Conservation (phyloP, 148 eudicot species). For the Cornus suecica region DNA sequence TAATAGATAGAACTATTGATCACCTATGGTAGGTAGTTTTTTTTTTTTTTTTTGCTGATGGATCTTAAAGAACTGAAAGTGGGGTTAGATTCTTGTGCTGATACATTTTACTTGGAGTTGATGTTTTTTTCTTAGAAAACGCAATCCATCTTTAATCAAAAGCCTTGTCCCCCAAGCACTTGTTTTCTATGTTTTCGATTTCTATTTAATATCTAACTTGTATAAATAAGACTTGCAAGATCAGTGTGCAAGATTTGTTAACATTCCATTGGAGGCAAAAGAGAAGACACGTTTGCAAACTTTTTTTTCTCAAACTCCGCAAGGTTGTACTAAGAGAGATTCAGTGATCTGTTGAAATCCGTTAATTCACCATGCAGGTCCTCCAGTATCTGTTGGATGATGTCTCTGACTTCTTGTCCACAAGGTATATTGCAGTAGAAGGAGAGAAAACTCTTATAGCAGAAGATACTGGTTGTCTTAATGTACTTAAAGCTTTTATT, state of each 20-base stretch:
- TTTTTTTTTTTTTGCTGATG: no score
- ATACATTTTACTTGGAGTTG: no score
- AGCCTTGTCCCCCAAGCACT: no score
- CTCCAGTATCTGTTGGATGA: slow-evolving; percentile 83
- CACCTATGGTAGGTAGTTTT: no score
- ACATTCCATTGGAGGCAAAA: neutral
- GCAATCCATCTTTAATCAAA: no score
- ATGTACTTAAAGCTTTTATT: slow-evolving; percentile 61
- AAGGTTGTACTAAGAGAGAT: neutral
- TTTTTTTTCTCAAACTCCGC: neutral
- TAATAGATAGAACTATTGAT: no score
- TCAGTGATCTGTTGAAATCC: neutral
- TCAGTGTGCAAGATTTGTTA: no score
- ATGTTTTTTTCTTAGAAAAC: no score
- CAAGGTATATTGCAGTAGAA: slow-evolving; percentile 37
- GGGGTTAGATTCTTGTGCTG: no score
- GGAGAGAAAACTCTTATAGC: slow-evolving; percentile 14
- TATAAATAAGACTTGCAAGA: neutral
- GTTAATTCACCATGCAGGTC: slow-evolving; percentile 48
- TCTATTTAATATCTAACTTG: no score
- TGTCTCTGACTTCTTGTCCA: slow-evolving; percentile 67
- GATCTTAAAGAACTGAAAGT: no score
- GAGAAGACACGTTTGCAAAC: neutral
- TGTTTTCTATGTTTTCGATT: no score
- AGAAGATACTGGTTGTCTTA: slow-evolving; percentile 55